Base-by-base conservation (phyloP, 2,329 filamentous ascomycete genomes). In the Cucurbitaria berberidis region DNA sequence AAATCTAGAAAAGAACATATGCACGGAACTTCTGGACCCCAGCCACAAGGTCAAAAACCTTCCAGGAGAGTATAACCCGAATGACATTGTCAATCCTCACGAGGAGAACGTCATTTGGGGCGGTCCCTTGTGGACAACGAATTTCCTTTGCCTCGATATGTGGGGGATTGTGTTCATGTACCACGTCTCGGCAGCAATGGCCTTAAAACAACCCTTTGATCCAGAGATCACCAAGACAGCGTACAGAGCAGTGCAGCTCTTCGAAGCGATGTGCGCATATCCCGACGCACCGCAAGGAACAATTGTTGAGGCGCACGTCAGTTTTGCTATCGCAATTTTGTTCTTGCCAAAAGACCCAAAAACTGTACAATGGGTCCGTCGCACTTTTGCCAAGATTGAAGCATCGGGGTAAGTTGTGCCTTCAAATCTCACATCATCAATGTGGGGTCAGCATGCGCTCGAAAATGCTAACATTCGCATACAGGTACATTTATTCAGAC, bases 161-260 rank as follows among this genome's bases (percentile, higher is more conserved):
- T 86, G 90, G 70, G 88, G 88, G 7, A 85, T 93, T 21, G 82
- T 88, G 42, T 81, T 95, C 53, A 91, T 96, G 88, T 91, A 91
- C 74, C 86, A 86, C 60, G 87, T 89, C 62, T 90, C 95, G 64
- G 84, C 87, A 1, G 82, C 86, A 3, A 78, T 84, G 44, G 80
- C 83, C 1, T 74, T 85, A 45, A 80, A 81, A 34, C 77, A 83
- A 76, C 64, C 79, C 1, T 74, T 79, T 3, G 68, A 78, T 11
- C 71, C 80, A 11, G 85, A 89, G 46, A 67, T 93, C 48, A 79
- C 79, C 3, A 72, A 79, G 1, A 81, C 89, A 51, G 89, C 91
- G 1, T 84, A 89, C 60, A 82, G 84, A 47, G 87, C 89, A 36
- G 93, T 89, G 68, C 88, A 90, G 65, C 82, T 93, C 53, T 92